phyloP scores from a whole-genome alignment of 139 green algal species.

The Gonium pectorale region DNA sequence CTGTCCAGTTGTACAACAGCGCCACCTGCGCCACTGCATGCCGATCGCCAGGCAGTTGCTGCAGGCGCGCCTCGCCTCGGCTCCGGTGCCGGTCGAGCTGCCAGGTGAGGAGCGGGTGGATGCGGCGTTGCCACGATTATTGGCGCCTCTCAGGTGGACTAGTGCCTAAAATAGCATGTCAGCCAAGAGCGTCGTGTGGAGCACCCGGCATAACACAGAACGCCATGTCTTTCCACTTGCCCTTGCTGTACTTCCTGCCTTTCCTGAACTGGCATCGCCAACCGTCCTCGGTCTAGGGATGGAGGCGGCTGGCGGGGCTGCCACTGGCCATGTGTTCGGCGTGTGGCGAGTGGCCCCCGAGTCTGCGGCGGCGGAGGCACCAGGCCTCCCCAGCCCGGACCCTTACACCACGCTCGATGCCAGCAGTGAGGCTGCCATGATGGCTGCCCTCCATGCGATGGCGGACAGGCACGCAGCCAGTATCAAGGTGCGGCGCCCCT shows the following conservation, averaged over 20 bases:
- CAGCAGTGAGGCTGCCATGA: background rate
- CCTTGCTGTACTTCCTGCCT: too few species aligned
- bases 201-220: too few species aligned
- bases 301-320: background rate
- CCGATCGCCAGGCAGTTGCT: background rate
- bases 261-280: too few species aligned
- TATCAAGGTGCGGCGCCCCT: background rate
- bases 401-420: constrained; percentile 44
- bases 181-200: too few species aligned
- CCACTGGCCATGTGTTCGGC: constrained; percentile 6
- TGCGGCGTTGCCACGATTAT: too few species aligned
- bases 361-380: background rate
- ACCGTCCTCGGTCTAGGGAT: background rate
- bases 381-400: background rate
- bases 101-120: background rate
- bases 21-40: constrained; percentile 6
- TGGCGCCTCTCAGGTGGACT: too few species aligned
- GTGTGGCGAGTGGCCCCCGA: constrained; percentile 15
- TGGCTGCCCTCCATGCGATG: background rate
- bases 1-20: background rate
- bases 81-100: background rate
- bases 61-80: constrained; percentile 13
- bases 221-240: too few species aligned
- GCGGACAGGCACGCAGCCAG: background rate
- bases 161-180: too few species aligned